Conservation (phyloP, 306 rosid species). For the Parietaria judaica region DNA sequence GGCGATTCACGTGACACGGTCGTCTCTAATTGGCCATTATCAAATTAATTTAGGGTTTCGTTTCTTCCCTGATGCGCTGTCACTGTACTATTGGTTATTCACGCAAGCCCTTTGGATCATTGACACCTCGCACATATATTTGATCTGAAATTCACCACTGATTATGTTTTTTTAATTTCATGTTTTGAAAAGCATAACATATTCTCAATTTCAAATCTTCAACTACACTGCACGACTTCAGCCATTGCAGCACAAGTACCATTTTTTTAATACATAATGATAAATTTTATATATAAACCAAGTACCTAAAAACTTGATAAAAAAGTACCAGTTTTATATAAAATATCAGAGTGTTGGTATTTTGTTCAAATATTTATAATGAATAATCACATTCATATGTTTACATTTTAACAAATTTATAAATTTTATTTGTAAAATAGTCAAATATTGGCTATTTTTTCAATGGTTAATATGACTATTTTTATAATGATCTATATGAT, state of each 20-base stretch:
- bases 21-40: not conserved
- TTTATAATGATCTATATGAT: no score
- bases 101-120: not conserved
- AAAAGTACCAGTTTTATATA: no score
- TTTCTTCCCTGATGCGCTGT: not conserved
- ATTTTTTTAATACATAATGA: no score
- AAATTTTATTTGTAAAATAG: no score
- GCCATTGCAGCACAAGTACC: not conserved
- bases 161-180: not conserved
- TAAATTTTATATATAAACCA: no score
- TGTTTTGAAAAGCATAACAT: not conserved
- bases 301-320: no score
- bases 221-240: not conserved
- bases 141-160: not conserved
- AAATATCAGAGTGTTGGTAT: no score
- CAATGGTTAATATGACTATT: no score
- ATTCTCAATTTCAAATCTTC: not conserved
- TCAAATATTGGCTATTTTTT: no score
- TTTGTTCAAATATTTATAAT: no score
- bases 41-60: not conserved
- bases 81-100: not conserved
- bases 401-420: no score
- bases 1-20: constrained; percentile 23
- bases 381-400: no score
- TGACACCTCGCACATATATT: not conserved